A percentile compares a stretch with the other conserved stretches of the same genome.
These are phyloP conservation scores for Naematelia encephala DNA, from an alignment of 768 basidiomycete genomes.

Conservation along the genomic window DNA sequence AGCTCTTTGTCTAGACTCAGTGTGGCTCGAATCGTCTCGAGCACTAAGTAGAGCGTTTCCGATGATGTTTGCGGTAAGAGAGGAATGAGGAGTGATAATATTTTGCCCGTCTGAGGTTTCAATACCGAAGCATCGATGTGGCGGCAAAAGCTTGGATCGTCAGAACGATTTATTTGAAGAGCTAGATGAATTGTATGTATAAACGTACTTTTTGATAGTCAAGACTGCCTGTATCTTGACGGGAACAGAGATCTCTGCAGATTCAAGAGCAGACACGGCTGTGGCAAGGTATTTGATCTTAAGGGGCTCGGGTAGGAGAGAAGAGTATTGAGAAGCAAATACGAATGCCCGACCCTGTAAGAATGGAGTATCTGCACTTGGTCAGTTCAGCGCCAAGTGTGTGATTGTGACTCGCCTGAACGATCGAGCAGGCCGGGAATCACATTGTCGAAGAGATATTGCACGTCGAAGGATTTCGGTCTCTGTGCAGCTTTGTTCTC, in stretches of 20 bases:
- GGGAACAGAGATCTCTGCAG: conserved; percentile 66
- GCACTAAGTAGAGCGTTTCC: conserved; percentile 80
- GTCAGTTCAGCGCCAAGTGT: neutral
- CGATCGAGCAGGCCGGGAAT: conserved; percentile 62
- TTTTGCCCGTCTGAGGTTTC: conserved; percentile 64
- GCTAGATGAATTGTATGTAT: neutral
- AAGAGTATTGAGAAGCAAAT: conserved; percentile 83
- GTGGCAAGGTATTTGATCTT: conserved; percentile 84
- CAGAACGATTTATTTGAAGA: neutral
- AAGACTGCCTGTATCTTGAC: conserved; percentile 93
- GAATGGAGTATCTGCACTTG: conserved; percentile 71
- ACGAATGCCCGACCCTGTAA: conserved; percentile 92
- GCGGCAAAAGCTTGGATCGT: conserved; percentile 52
- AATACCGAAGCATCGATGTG: conserved; percentile 59
- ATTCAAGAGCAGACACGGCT: conserved; percentile 79
- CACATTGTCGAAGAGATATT: conserved; percentile 68
- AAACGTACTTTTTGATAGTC: conserved; percentile 81
- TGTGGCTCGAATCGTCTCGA: conserved; percentile 79
- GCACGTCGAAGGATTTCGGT: conserved; percentile 70
- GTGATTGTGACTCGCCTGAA: conserved; percentile 57
- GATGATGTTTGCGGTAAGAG: conserved; percentile 76
- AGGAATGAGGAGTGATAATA: conserved; percentile 76
- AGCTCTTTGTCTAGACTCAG: conserved; percentile 66
- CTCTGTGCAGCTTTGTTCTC: conserved; percentile 67
- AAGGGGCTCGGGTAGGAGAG: conserved; percentile 66